A percentile compares a stretch with the other conserved stretches of the same genome.
Evolutionary conservation across 2,329 filamentous ascomycete species (phyloP).

Genomic region (Ascochyta lentis): DNA sequence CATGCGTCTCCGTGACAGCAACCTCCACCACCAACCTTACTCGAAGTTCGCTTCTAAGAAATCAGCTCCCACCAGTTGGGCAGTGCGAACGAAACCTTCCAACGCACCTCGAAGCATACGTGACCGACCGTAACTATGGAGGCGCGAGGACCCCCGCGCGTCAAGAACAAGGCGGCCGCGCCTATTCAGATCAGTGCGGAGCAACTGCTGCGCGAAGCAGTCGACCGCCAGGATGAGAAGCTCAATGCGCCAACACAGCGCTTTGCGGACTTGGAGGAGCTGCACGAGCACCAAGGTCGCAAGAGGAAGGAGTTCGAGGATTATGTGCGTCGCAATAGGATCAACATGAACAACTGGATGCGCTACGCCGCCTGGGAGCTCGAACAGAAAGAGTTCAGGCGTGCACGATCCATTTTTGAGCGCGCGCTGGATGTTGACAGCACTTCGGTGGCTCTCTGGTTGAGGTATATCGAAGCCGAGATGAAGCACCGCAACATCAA

Average conservation of each 20-base stretch:
- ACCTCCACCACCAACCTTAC: neutral
- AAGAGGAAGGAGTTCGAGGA: constrained; percentile 98
- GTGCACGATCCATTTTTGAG: constrained; percentile 92
- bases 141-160: constrained; percentile 87
- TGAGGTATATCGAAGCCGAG: constrained; percentile 93
- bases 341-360: constrained; percentile 99
- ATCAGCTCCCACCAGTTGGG: constrained; percentile 9
- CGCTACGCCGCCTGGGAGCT: constrained; percentile 97
- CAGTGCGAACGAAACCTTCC: neutral
- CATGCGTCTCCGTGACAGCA: neutral
- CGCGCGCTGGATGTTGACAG: constrained; percentile 90
- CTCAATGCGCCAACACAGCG: constrained; percentile 91
- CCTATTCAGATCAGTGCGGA: constrained; percentile 87
- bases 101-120: neutral
- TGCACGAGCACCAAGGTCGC: constrained; percentile 95
- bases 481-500: constrained; percentile 84
- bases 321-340: constrained; percentile 91
- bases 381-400: constrained; percentile 95
- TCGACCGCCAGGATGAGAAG: constrained; percentile 89
- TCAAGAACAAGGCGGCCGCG: constrained; percentile 98
- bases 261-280: constrained; percentile 94
- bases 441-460: constrained; percentile 86
- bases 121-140: constrained; percentile 70
- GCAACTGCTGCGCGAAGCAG: constrained; percentile 94
- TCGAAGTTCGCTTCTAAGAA: neutral